These are phyloP conservation scores for Cystofilobasidium macerans DNA, from an alignment of 768 basidiomycete species.

Conservation along the genomic window DNA sequence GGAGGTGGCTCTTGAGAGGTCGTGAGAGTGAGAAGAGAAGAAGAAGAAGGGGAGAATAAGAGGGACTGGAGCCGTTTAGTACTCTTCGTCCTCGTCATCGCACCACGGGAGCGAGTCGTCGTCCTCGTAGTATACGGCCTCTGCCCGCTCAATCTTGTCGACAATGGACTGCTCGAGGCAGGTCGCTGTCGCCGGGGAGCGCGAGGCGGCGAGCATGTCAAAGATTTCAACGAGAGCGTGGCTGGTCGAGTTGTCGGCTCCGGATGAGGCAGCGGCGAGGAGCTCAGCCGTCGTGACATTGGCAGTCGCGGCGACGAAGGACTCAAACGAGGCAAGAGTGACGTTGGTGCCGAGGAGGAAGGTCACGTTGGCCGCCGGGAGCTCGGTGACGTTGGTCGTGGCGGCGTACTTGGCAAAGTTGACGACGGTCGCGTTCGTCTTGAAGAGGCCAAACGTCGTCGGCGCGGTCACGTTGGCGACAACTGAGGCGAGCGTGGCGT, in stretches of 20 bases:
- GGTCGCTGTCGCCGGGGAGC: background rate
- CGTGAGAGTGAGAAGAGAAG: too few relatives aligned
- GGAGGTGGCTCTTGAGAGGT: too few relatives aligned
- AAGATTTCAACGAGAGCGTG: background rate
- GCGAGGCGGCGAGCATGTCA: conserved; percentile 1
- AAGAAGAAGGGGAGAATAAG: background rate
- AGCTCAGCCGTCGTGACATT: background rate
- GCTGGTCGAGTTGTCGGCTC: background rate
- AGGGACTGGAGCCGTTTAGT: background rate
- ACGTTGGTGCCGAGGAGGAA: background rate
- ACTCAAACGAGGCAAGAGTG: background rate
- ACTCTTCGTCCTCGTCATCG: background rate
- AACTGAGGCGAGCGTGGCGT: background rate
- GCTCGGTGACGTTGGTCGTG: background rate
- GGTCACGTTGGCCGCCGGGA: background rate
- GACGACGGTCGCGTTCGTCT: background rate
- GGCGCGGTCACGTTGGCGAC: background rate
- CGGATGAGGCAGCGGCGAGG: background rate
- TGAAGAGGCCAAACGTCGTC: background rate
- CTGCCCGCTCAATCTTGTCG: background rate
- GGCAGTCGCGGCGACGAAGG: background rate
- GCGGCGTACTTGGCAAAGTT: too few relatives aligned
- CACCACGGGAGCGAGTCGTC: background rate
- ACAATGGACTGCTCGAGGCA: background rate
- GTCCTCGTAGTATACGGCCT: background rate